These are phyloP conservation scores for Sporothrix protearum DNA, from an alignment of 2,329 filamentous ascomycete species.

Conservation along the genomic window DNA sequence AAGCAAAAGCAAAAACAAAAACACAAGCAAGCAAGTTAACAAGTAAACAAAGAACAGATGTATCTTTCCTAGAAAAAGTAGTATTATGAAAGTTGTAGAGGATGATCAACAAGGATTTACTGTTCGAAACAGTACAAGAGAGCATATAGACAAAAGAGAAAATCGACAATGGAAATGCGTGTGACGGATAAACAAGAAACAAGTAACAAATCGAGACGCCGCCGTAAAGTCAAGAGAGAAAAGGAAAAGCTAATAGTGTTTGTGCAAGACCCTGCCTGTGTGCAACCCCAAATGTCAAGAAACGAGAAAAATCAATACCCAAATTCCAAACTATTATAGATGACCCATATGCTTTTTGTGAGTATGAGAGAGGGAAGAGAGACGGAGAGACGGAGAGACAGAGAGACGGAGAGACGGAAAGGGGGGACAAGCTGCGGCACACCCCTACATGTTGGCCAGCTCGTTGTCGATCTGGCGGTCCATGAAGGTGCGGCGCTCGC, in stretches of 20 bases:
- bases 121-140: background rate
- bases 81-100: constrained; percentile 1
- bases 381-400: too few species aligned
- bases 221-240: background rate
- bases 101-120: background rate
- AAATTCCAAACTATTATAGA: constrained; percentile 10
- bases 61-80: background rate
- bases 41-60: background rate
- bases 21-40: background rate
- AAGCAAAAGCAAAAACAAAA: too few species aligned
- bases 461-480: constrained; percentile 91
- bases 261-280: constrained; percentile 16
- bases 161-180: constrained; percentile 6
- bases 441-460: constrained; percentile 78
- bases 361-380: background rate
- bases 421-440: background rate
- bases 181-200: background rate
- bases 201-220: background rate
- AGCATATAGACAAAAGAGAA: background rate
- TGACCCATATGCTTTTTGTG: constrained; percentile 15
- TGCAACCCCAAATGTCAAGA: background rate
- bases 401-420: background rate
- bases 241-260: constrained; percentile 9
- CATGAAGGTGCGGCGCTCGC: constrained; percentile 83
- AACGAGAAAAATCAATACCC: background rate